These are phyloP conservation scores for Solanum sejunctum DNA, from an alignment of 257 asterid genomes.

Conservation along the genomic window DNA sequence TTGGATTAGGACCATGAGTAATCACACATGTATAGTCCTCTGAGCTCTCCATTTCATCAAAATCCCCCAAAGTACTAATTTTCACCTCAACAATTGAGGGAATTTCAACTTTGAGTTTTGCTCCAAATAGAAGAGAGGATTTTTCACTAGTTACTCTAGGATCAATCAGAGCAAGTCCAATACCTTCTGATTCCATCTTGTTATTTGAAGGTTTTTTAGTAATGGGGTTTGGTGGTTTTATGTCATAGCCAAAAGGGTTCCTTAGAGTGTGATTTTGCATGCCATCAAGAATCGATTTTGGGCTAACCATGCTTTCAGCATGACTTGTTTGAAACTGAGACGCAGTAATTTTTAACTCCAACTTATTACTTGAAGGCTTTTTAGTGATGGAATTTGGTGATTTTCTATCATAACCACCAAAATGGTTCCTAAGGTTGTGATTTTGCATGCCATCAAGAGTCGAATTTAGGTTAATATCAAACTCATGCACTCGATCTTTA, in stretches of 20 bases:
- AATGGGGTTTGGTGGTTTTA: neutral
- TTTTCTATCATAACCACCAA: constrained; percentile 25
- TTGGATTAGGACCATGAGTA: constrained; percentile 78
- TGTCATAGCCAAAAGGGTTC: constrained; percentile 43
- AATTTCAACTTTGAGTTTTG: constrained; percentile 69
- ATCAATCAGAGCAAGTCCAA: constrained; percentile 72
- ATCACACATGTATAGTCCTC: constrained; percentile 92
- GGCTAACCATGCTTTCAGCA: constrained; percentile 25
- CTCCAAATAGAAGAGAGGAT: constrained; percentile 21
- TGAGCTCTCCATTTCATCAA: constrained; percentile 69
- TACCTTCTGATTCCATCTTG: constrained; percentile 27
- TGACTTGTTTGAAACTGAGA: neutral
- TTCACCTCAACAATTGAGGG: constrained; percentile 25
- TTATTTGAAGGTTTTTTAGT: neutral
- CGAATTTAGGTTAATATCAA: constrained; percentile 46
- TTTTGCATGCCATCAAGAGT: constrained; percentile 47
- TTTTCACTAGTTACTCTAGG: constrained; percentile 16
- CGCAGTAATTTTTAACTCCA: neutral
- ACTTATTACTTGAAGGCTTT: neutral
- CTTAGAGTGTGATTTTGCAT: constrained; percentile 28
- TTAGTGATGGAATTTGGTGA: neutral
- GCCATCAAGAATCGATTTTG: constrained; percentile 63
- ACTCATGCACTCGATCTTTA: constrained; percentile 1
- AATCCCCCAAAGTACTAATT: constrained; percentile 4
- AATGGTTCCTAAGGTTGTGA: constrained; percentile 30